phyloP scores from a whole-genome alignment of 73 alveolate species.

The Tetrahymena elliotti region DNA sequence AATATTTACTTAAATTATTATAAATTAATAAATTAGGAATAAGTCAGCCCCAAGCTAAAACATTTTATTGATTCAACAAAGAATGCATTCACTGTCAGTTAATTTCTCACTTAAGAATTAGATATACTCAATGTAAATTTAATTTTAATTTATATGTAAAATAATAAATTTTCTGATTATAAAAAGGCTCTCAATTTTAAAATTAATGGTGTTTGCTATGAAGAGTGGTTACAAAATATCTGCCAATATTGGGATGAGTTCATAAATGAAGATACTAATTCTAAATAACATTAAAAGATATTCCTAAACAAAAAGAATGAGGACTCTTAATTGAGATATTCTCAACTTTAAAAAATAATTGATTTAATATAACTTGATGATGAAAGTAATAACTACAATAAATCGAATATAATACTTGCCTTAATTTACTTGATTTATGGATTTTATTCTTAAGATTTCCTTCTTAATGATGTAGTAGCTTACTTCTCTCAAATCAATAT shows the following conservation, averaged over 20 bases:
- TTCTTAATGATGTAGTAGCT: background rate
- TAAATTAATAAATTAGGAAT: background rate
- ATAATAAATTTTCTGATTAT: background rate
- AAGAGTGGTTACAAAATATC: background rate
- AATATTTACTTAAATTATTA: no score
- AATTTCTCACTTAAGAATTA: background rate
- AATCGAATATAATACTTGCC: background rate
- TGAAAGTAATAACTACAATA: background rate
- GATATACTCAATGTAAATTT: background rate
- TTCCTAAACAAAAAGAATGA: background rate
- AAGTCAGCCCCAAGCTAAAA: background rate
- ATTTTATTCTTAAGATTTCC: background rate
- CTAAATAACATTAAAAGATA: background rate
- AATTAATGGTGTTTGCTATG: background rate
- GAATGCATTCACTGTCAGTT: background rate
- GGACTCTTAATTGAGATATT: background rate
- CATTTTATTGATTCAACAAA: background rate
- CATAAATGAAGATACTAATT: background rate
- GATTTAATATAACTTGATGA: background rate
- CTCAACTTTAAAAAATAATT: background rate
- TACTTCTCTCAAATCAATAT: background rate
- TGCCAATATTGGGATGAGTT: background rate
- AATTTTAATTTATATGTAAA: background rate
- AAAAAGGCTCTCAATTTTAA: background rate
- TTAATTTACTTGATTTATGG: background rate